Conservation (phyloP, 208 protist genomes). For the Acanthamoeba lenticulata region DNA sequence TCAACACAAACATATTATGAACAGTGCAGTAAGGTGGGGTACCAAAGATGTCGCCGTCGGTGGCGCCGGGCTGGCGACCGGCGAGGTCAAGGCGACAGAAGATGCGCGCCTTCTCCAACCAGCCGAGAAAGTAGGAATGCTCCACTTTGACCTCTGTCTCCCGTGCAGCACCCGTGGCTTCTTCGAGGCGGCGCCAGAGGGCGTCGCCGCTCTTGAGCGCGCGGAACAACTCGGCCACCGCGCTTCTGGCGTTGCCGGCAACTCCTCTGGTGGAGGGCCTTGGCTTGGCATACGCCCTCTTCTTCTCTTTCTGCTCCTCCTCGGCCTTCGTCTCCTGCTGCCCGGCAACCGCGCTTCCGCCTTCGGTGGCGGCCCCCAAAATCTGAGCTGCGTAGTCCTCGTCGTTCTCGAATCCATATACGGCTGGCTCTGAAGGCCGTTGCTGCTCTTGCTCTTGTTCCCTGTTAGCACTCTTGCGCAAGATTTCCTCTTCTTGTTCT, state of each 20-base stretch:
- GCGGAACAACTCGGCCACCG: background rate
- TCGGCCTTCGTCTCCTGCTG: background rate
- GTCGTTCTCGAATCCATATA: background rate
- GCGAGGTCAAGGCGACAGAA: background rate
- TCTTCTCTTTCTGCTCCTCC: background rate
- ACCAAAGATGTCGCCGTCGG: background rate
- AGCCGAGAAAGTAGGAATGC: background rate
- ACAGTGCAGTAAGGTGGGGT: background rate
- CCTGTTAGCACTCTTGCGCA: background rate
- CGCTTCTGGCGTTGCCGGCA: background rate
- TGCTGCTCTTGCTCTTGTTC: too few species aligned
- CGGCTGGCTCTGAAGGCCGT: background rate
- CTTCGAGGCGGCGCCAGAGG: background rate
- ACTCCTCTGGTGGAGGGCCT: too few species aligned
- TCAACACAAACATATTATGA: too few species aligned
- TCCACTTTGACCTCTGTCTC: background rate
- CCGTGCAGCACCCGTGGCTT: background rate
- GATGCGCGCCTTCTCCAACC: conserved; percentile 13
- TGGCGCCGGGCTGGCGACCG: background rate
- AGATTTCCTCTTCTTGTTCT: background rate
- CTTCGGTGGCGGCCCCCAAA: background rate
- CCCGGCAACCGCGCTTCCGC: background rate
- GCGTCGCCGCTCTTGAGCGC: background rate
- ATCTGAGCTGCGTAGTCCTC: background rate
- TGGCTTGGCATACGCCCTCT: background rate